phyloP scores from a whole-genome alignment of 257 asterid genomes.

The Rubia yunnanensis region DNA sequence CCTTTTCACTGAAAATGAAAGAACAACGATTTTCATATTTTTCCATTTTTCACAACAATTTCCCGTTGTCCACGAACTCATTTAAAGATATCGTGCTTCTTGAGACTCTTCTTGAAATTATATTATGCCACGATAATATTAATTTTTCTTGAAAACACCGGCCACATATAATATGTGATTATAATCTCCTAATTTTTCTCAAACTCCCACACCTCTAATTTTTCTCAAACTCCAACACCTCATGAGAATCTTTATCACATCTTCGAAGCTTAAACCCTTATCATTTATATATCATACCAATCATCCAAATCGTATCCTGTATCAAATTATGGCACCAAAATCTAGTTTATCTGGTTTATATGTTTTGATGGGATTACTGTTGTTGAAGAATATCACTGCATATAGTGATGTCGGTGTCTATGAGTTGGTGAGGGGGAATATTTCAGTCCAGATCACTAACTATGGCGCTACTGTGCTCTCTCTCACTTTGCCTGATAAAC shows the following conservation, averaged over 20 bases:
- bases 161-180: background rate
- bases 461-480: constrained; percentile 72
- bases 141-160: too few relatives aligned
- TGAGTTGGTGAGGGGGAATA: constrained; percentile 38
- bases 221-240: too few relatives aligned
- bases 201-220: too few relatives aligned
- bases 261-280: too few relatives aligned
- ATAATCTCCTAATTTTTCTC: background rate
- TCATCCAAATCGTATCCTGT: background rate
- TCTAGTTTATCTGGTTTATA: constrained; percentile 1
- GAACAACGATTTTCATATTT: too few relatives aligned
- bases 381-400: constrained; percentile 1
- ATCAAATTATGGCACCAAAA: background rate
- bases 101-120: background rate
- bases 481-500: constrained; percentile 46
- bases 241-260: too few relatives aligned
- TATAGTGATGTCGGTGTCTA: constrained; percentile 32
- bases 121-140: too few relatives aligned
- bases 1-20: too few relatives aligned
- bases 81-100: background rate
- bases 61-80: too few relatives aligned
- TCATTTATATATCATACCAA: too few relatives aligned
- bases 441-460: constrained; percentile 50
- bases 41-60: too few relatives aligned
- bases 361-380: constrained; percentile 16